Conservation (phyloP, 495 filamentous ascomycete genomes). For the Aspergillus indologenus region DNA sequence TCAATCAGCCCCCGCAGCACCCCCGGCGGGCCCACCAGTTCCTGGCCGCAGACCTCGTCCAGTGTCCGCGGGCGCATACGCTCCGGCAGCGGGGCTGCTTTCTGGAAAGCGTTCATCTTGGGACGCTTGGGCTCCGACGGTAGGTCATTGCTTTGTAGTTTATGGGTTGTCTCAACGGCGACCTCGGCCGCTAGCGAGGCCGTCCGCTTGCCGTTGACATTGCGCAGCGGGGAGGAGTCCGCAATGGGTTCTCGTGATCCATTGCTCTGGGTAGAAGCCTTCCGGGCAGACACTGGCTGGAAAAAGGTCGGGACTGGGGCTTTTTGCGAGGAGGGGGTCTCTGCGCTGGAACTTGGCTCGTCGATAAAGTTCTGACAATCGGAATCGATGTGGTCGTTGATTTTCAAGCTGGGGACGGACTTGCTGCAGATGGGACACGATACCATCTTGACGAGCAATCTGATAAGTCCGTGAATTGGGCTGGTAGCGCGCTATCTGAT, state of each 20-base stretch:
- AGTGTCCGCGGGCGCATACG: conserved; percentile 84
- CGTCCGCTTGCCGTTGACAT: conserved; percentile 37
- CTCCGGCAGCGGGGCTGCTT: conserved; percentile 82
- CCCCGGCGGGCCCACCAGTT: conserved; percentile 79
- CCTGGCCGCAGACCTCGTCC: conserved; percentile 87
- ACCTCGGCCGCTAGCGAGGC: conserved; percentile 24
- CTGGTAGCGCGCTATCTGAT: background rate
- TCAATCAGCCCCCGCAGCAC: conserved; percentile 89
- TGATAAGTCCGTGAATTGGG: background rate
- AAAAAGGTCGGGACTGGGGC: conserved; percentile 69
- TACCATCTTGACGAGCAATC: conserved; percentile 54
- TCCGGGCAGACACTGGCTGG: conserved; percentile 60
- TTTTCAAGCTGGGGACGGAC: conserved; percentile 67
- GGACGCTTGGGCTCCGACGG: conserved; percentile 50
- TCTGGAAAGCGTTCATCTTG: conserved; percentile 59
- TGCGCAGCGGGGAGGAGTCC: conserved; percentile 26
- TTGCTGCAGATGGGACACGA: conserved; percentile 84
- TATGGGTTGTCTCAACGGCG: conserved; percentile 15
- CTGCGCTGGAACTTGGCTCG: conserved; percentile 33
- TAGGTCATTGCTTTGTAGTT: conserved; percentile 20
- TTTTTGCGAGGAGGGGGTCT: conserved; percentile 46
- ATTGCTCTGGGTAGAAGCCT: conserved; percentile 30
- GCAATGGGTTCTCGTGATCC: conserved; percentile 21
- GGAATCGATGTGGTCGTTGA: conserved; percentile 91
- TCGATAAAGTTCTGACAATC: conserved; percentile 64